Conservation (phyloP, 1,139 yeast species). For the Suhomyces coccinellae region DNA sequence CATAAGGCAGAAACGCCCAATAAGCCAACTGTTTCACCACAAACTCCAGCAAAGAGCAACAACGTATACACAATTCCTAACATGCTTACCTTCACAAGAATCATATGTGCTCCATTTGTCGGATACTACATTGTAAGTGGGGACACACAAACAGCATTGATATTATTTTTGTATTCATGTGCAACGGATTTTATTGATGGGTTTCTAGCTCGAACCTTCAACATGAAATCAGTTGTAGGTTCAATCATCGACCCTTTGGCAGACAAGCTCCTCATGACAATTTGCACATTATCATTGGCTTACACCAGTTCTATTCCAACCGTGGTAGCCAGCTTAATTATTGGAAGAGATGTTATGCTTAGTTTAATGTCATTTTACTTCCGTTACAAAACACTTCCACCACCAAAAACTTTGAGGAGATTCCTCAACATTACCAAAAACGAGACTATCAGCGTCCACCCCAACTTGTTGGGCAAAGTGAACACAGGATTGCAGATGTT, state of each 20-base stretch:
- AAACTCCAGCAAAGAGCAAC: neutral
- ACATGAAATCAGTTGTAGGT: slow-evolving; percentile 80
- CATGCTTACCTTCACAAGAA: slow-evolving; percentile 73
- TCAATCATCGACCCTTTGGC: slow-evolving; percentile 95
- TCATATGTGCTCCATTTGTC: slow-evolving; percentile 76
- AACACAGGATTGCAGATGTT: slow-evolving; percentile 93
- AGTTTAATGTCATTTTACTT: slow-evolving; percentile 75
- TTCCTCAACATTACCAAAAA: slow-evolving; percentile 71
- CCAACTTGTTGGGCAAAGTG: slow-evolving; percentile 82
- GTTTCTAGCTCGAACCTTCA: slow-evolving; percentile 76
- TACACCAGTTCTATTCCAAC: slow-evolving; percentile 66
- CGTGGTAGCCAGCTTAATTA: slow-evolving; percentile 67
- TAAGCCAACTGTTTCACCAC: neutral
- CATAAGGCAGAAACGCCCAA: neutral
- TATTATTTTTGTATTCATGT: slow-evolving; percentile 79
- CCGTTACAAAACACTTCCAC: slow-evolving; percentile 71
- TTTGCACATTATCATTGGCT: slow-evolving; percentile 76
- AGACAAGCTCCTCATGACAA: slow-evolving; percentile 86
- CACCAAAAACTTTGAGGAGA: slow-evolving; percentile 70
- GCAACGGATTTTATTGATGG: slow-evolving; percentile 93
- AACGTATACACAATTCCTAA: slow-evolving; percentile 77
- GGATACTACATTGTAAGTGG: slow-evolving; percentile 74
- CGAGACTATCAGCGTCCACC: slow-evolving; percentile 87
- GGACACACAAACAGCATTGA: slow-evolving; percentile 62
- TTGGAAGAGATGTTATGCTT: slow-evolving; percentile 81